These are phyloP conservation scores for Nyctanthes arbortristis DNA, from an alignment of 257 asterid genomes.

Conservation along the genomic window DNA sequence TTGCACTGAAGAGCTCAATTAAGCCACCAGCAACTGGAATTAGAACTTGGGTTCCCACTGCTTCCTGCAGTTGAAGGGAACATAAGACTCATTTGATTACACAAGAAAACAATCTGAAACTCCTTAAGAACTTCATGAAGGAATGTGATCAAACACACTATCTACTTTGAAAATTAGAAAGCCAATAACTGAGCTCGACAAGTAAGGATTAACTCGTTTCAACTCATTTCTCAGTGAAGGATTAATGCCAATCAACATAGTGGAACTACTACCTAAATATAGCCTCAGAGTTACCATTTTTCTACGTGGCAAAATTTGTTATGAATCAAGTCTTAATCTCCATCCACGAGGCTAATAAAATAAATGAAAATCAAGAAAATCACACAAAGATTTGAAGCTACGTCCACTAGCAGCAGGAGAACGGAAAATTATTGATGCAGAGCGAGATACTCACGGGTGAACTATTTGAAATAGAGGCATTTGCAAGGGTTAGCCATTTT, in stretches of 20 bases:
- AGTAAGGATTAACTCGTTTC: not conserved
- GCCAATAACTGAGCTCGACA: not conserved
- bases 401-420: not conserved
- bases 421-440: not conserved
- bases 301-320: too few relatives aligned
- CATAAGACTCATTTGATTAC: not conserved
- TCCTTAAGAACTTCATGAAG: not conserved
- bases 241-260: not conserved
- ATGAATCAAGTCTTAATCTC: not conserved
- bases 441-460: slow-evolving; percentile 22
- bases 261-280: not conserved
- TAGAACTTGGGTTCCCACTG: slow-evolving; percentile 67
- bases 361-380: not conserved
- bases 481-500: slow-evolving; percentile 50
- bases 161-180: not conserved
- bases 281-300: too few relatives aligned
- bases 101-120: too few relatives aligned
- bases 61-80: slow-evolving; percentile 42
- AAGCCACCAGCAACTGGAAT: slow-evolving; percentile 69
- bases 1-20: slow-evolving; percentile 59
- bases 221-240: not conserved
- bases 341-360: not conserved
- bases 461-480: slow-evolving; percentile 36
- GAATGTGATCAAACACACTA: not conserved
- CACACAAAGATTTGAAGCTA: not conserved